Base-by-base conservation (phyloP, 2,329 filamentous ascomycete species). In the Pseudogymnoascus pannorum region DNA sequence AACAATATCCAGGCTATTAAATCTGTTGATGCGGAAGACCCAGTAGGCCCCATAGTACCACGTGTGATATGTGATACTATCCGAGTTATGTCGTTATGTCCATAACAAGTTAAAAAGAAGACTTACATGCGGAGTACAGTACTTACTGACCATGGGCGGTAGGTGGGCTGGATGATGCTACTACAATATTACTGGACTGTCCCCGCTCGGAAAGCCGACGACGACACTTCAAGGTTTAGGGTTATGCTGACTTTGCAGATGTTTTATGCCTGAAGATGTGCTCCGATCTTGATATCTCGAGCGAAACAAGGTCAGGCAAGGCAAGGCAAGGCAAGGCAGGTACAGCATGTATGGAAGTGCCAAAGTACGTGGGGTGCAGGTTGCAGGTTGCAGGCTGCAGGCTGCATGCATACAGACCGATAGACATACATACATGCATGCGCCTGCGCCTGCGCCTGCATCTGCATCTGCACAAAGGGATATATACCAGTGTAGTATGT, bases 391-490 rank as follows among this genome's bases (percentile, higher is more conserved):
- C 44, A 51, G 24, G 22, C 11, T 51, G 44, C 24, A 51, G 24
- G 14, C 29, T 29, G 24, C 44, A 16, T 51, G 44, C 44, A 51
- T 51, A 51, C 8, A 9, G n/a, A 24, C 44, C 44, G 44, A 51
- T 29, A 29, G 44, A 29, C 44, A 51, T 51, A 51, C 44, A 51
- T 51, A 29, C 44, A 51, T 51, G 29, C 44, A 51, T 51, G 44
- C 44, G 44, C 44, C 31, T 35, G 31, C 31, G 11, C 31, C 31
- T 35, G 31, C 31, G 11, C 31, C 44, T 51, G 44, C 44, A 51
- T 51, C 44, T 51, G 44, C 44, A 51, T 51, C 44, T 51, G 44
- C 44, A 51, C 12, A 3, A 51, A 14, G 22, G 44, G 38, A 20
- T 51, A 16, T 24, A n/a, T 51, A 5, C 24, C n/a, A n/a, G n/a